A percentile compares a stretch with the other conserved stretches of the same genome.
phyloP scores from a whole-genome alignment of 805 yeast genomes.

The Suhomyces sp. region DNA sequence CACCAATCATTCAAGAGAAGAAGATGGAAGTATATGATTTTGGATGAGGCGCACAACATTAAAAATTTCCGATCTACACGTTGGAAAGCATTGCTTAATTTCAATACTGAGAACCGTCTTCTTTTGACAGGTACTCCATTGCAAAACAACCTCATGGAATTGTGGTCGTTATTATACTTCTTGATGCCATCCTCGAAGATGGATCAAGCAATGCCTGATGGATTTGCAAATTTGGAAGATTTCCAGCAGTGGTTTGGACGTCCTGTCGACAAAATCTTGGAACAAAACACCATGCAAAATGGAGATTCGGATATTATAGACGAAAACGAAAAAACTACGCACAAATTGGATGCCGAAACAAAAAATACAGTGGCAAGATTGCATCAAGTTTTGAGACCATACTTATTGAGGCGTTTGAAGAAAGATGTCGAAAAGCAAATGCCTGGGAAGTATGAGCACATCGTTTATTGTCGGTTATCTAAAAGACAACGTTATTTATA shows the following conservation, averaged over 20 bases:
- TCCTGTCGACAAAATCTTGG: constrained; percentile 91
- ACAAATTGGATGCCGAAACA: constrained; percentile 68
- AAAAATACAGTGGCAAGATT: constrained; percentile 79
- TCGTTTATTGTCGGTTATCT: constrained; percentile 86
- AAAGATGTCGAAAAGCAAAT: constrained; percentile 97
- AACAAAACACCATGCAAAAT: constrained; percentile 47
- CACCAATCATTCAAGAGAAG: constrained; percentile 90
- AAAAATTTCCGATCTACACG: constrained; percentile 94
- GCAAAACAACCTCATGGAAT: constrained; percentile 90
- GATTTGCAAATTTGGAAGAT: constrained; percentile 93
- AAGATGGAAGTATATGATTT: constrained; percentile 93
- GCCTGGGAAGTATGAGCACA: constrained; percentile 98
- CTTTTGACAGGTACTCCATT: constrained; percentile 95
- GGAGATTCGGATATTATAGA: constrained; percentile 43
- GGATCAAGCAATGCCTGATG: constrained; percentile 79
- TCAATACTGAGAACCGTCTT: constrained; percentile 86
- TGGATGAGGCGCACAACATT: constrained; percentile 98
- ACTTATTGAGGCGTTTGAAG: constrained; percentile 83
- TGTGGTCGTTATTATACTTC: constrained; percentile 94
- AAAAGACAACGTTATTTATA: constrained; percentile 89
- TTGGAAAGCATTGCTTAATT: constrained; percentile 94
- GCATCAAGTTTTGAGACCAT: constrained; percentile 93
- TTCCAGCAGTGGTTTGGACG: constrained; percentile 99
- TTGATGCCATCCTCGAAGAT: constrained; percentile 89
- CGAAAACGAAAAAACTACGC: constrained; percentile 36